These are phyloP conservation scores for Circinella minor DNA, from an alignment of 371 early-diverging fungal genomes.

Conservation along the genomic window DNA sequence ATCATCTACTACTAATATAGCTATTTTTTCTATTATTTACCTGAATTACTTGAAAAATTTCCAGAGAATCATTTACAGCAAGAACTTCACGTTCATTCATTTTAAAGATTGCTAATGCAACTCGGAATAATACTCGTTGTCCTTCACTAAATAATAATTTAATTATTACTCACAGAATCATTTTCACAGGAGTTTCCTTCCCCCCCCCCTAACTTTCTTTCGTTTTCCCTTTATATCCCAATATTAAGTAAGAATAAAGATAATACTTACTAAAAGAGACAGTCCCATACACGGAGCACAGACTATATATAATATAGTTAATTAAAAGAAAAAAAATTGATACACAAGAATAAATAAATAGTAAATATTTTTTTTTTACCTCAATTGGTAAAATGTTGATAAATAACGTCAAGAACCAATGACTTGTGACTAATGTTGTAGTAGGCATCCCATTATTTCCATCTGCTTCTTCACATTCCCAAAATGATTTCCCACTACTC, in stretches of 20 bases:
- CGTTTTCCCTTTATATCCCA: not conserved
- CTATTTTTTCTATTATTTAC: not conserved
- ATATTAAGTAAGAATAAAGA: not conserved
- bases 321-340: no score
- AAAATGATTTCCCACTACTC: slow-evolving; percentile 52
- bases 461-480: slow-evolving; percentile 50
- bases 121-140: slow-evolving; percentile 77
- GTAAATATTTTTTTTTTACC: slow-evolving; percentile 21
- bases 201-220: no score
- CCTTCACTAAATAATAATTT: slow-evolving; percentile 60
- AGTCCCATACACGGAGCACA: slow-evolving; percentile 85
- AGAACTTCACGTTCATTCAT: slow-evolving; percentile 72
- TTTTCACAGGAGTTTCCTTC: no score
- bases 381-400: slow-evolving; percentile 74
- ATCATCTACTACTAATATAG: not conserved
- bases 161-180: not conserved
- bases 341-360: not conserved
- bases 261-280: slow-evolving; percentile 74
- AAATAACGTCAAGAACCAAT: slow-evolving; percentile 81
- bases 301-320: slow-evolving; percentile 38
- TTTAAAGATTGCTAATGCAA: slow-evolving; percentile 79
- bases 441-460: slow-evolving; percentile 61
- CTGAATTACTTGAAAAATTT: slow-evolving; percentile 71
- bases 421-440: slow-evolving; percentile 75
- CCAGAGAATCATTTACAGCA: slow-evolving; percentile 68